phyloP scores from a whole-genome alignment of 768 basidiomycete genomes.

The Amanita rimosa region DNA sequence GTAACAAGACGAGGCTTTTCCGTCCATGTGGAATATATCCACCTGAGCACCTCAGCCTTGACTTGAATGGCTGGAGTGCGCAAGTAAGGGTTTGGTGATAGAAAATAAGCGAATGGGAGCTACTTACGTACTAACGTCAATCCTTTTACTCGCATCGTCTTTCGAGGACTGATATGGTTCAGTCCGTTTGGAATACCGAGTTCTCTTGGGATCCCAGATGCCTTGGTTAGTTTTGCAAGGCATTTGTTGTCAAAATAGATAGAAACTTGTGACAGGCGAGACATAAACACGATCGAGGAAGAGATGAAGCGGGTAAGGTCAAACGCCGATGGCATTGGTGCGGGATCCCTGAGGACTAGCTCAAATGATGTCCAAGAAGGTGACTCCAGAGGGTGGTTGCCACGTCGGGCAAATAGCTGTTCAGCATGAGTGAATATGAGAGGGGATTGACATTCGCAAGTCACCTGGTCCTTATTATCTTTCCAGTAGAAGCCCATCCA shows the following conservation, averaged over 20 bases:
- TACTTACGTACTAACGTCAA: constrained; percentile 54
- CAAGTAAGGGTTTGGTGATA: background rate
- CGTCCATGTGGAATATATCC: constrained; percentile 59
- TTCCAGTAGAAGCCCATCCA: constrained; percentile 99
- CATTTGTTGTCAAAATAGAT: constrained; percentile 77
- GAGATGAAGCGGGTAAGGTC: constrained; percentile 85
- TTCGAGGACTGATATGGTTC: constrained; percentile 39
- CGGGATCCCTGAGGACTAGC: constrained; percentile 76
- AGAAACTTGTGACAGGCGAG: constrained; percentile 59
- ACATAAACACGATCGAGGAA: constrained; percentile 92
- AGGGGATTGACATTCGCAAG: background rate
- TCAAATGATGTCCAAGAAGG: constrained; percentile 78
- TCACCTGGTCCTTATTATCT: constrained; percentile 79
- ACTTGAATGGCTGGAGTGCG: constrained; percentile 53
- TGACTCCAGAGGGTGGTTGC: constrained; percentile 36
- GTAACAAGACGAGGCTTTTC: constrained; percentile 37
- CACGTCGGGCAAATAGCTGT: constrained; percentile 77
- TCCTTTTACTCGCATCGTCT: constrained; percentile 57
- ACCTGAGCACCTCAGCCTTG: constrained; percentile 70
- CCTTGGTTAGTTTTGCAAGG: constrained; percentile 57
- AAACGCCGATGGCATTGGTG: constrained; percentile 70
- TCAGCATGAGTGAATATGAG: constrained; percentile 6
- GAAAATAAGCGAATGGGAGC: background rate
- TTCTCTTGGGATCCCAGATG: constrained; percentile 36
- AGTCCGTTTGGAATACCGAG: constrained; percentile 46